phyloP scores from a whole-genome alignment of 768 basidiomycete genomes.

The Trametes elegans region DNA sequence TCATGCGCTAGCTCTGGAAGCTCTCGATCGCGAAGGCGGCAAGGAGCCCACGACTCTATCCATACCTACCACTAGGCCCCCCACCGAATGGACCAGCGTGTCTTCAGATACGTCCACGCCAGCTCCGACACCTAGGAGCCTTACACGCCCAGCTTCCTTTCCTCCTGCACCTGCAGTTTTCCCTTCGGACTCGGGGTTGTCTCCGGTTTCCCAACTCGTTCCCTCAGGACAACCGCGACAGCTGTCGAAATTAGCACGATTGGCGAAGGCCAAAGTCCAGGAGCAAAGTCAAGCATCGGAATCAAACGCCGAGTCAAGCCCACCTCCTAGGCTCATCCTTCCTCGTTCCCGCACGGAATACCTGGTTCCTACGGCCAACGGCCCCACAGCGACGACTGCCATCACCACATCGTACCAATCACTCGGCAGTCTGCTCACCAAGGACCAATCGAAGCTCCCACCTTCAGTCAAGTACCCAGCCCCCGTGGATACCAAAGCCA shows the following conservation, averaged over 20 bases:
- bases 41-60: background rate
- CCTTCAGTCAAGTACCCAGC: slow-evolving; percentile 24
- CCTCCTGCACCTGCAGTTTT: background rate
- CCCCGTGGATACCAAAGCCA: slow-evolving; percentile 4
- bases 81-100: background rate
- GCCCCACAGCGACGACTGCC: slow-evolving; percentile 77
- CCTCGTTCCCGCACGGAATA: slow-evolving; percentile 63
- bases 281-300: slow-evolving; percentile 26
- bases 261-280: slow-evolving; percentile 61
- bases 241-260: slow-evolving; percentile 71
- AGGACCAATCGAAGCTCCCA: slow-evolving; percentile 23
- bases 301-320: slow-evolving; percentile 25
- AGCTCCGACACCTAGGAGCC: background rate
- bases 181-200: background rate
- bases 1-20: slow-evolving; percentile 65
- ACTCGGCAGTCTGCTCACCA: slow-evolving; percentile 53
- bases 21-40: slow-evolving; percentile 34
- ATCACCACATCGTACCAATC: slow-evolving; percentile 82
- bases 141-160: background rate
- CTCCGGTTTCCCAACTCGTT: background rate
- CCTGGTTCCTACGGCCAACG: slow-evolving; percentile 78
- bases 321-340: slow-evolving; percentile 29
- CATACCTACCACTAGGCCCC: slow-evolving; percentile 5
- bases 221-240: slow-evolving; percentile 12
- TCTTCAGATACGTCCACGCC: slow-evolving; percentile 2